These are phyloP conservation scores for Ceratorhiza oryzae-sativae DNA, from an alignment of 1,284 basidiomycete species.

Conservation along the genomic window DNA sequence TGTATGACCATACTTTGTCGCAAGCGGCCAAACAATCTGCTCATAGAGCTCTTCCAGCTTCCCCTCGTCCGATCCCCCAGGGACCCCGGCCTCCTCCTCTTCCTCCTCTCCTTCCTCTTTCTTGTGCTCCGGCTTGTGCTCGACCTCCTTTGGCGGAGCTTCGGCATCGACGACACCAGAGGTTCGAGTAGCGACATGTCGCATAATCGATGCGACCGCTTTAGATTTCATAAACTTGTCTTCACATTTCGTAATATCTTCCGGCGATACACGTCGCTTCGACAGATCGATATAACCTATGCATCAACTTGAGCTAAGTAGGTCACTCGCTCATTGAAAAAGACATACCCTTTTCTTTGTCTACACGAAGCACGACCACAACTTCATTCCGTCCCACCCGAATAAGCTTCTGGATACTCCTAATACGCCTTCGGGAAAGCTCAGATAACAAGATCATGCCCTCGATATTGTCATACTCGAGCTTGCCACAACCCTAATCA, in stretches of 20 bases:
- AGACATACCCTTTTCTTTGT: constrained; percentile 96
- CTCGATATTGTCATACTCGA: constrained; percentile 99
- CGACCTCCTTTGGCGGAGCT: constrained; percentile 42
- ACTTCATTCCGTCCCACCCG: constrained; percentile 98
- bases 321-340: constrained; percentile 1
- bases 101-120: constrained; percentile 52
- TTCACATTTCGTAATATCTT: constrained; percentile 98
- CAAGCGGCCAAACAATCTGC: constrained; percentile 91
- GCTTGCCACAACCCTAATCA: constrained; percentile 57
- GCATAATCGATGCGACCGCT: constrained; percentile 90
- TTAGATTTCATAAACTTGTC: constrained; percentile 99
- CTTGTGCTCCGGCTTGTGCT: constrained; percentile 46
- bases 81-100: constrained; percentile 53
- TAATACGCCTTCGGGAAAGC: constrained; percentile 93
- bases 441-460: constrained; percentile 99
- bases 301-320: constrained; percentile 20
- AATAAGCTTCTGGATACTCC: constrained; percentile 98
- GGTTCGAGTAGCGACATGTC: constrained; percentile 91
- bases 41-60: constrained; percentile 88
- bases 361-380: constrained; percentile 96
- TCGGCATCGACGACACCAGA: constrained; percentile 53
- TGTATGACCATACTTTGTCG: constrained; percentile 90
- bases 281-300: constrained; percentile 98
- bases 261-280: constrained; percentile 98
- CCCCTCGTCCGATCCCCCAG: constrained; percentile 67